These are phyloP conservation scores for Agrocybe pediades DNA, from an alignment of 768 basidiomycete species.

Conservation along the genomic window DNA sequence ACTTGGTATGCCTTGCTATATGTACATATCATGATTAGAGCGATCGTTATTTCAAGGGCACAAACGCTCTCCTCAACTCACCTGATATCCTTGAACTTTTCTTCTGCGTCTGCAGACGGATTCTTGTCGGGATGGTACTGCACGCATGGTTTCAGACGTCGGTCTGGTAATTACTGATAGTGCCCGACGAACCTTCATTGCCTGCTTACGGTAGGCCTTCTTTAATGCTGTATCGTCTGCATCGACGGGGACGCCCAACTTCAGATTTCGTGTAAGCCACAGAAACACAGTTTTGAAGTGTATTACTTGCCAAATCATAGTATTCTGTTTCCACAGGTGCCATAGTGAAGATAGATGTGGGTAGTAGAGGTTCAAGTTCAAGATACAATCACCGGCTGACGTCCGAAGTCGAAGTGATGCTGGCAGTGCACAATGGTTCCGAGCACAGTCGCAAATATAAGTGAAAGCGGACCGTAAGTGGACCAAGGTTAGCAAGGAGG, in stretches of 20 bases:
- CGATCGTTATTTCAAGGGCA: neutral
- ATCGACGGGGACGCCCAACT: slow-evolving; percentile 75
- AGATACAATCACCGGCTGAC: neutral
- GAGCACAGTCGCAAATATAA: neutral
- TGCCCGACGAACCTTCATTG: slow-evolving; percentile 88
- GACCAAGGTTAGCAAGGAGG: too few species aligned
- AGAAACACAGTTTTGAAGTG: neutral
- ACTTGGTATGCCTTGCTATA: slow-evolving; percentile 94
- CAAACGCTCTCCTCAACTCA: slow-evolving; percentile 27
- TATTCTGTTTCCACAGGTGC: slow-evolving; percentile 90
- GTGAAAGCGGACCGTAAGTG: neutral
- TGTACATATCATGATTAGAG: neutral
- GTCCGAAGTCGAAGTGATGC: neutral
- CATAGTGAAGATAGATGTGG: slow-evolving; percentile 41
- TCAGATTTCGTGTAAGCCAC: slow-evolving; percentile 6
- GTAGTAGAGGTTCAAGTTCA: slow-evolving; percentile 1
- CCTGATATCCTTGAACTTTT: slow-evolving; percentile 98
- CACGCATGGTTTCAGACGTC: too few species aligned
- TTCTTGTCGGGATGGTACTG: slow-evolving; percentile 98
- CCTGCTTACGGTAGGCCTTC: slow-evolving; percentile 93
- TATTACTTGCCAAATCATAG: slow-evolving; percentile 72
- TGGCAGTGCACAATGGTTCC: neutral
- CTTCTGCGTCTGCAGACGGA: slow-evolving; percentile 86
- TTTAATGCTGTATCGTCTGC: slow-evolving; percentile 83
- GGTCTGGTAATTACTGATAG: too few species aligned